phyloP scores from a whole-genome alignment of 305 asterid species.

The Plantago coronopus region DNA sequence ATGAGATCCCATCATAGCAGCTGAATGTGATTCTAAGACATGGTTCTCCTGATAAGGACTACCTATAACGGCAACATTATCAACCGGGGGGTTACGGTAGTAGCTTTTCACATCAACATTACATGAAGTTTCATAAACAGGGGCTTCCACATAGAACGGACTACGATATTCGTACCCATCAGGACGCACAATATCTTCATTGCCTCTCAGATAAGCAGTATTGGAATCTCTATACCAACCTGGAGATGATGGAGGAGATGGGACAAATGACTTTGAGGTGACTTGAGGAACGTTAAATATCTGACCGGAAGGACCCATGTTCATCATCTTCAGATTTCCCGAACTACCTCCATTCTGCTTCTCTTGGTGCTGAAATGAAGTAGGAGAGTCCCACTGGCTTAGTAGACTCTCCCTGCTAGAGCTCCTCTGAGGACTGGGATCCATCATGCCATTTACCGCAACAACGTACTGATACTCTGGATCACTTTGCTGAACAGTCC shows the following conservation, averaged over 20 bases:
- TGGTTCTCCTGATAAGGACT: slow-evolving; percentile 28
- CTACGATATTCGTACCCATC: slow-evolving; percentile 28
- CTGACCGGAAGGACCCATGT: slow-evolving; percentile 30
- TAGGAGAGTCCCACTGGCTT: slow-evolving; percentile 44
- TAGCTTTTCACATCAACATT: slow-evolving; percentile 34
- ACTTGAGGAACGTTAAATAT: slow-evolving; percentile 26
- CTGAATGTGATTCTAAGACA: slow-evolving; percentile 18
- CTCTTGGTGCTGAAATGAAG: slow-evolving; percentile 38
- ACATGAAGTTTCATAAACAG: slow-evolving; percentile 28
- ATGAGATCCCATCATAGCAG: slow-evolving; percentile 30
- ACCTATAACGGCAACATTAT: slow-evolving; percentile 25
- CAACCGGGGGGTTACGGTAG: slow-evolving; percentile 32
- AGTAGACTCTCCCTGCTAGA: slow-evolving; percentile 60
- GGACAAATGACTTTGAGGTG: slow-evolving; percentile 32
- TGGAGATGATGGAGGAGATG: slow-evolving; percentile 39
- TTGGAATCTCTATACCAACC: slow-evolving; percentile 35
- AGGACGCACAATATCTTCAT: slow-evolving; percentile 24
- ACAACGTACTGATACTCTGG: slow-evolving; percentile 59
- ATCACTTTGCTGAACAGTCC: slow-evolving; percentile 42
- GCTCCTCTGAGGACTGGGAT: slow-evolving; percentile 45
- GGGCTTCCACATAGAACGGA: slow-evolving; percentile 30
- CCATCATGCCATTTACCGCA: slow-evolving; percentile 71
- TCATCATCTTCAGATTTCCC: slow-evolving; percentile 26
- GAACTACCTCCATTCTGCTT: slow-evolving; percentile 34
- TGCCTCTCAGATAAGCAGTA: slow-evolving; percentile 23